Conservation (phyloP, 768 basidiomycete genomes). For the Collybiopsis luxurians region DNA sequence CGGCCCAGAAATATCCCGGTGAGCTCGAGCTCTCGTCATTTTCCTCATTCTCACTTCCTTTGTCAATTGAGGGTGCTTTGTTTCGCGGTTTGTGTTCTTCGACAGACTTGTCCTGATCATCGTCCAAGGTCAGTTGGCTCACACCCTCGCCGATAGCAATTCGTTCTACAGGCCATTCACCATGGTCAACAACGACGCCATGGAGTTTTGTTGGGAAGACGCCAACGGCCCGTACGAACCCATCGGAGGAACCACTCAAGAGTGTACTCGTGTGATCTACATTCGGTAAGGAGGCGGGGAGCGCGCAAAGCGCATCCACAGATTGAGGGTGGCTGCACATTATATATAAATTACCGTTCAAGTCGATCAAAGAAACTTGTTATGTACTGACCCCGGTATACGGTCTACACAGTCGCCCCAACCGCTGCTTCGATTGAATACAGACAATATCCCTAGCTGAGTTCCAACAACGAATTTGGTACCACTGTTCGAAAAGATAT, state of each 20-base stretch:
- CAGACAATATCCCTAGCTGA: conserved; percentile 82
- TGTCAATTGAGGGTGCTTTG: too few species aligned
- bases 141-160: conserved; percentile 57
- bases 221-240: conserved; percentile 82
- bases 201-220: conserved; percentile 86
- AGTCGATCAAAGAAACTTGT: not conserved
- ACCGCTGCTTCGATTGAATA: conserved; percentile 85
- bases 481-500: conserved; percentile 42
- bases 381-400: conserved; percentile 66
- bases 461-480: conserved; percentile 87
- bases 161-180: conserved; percentile 89
- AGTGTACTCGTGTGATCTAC: conserved; percentile 67
- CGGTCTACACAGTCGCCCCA: conserved; percentile 94
- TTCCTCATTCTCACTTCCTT: conserved; percentile 13
- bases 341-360: not conserved
- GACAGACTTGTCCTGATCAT: conserved; percentile 9
- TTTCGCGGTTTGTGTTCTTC: conserved; percentile 12
- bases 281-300: conserved; percentile 61
- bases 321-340: conserved; percentile 81
- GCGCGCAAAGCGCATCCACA: conserved; percentile 78
- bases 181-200: conserved; percentile 89
- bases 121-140: conserved; percentile 28
- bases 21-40: not conserved
- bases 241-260: conserved; percentile 91
- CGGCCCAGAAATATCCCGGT: conserved; percentile 72